These are phyloP conservation scores for Hibiscus mutabilis DNA, from an alignment of 345 rosid genomes.

Conservation along the genomic window DNA sequence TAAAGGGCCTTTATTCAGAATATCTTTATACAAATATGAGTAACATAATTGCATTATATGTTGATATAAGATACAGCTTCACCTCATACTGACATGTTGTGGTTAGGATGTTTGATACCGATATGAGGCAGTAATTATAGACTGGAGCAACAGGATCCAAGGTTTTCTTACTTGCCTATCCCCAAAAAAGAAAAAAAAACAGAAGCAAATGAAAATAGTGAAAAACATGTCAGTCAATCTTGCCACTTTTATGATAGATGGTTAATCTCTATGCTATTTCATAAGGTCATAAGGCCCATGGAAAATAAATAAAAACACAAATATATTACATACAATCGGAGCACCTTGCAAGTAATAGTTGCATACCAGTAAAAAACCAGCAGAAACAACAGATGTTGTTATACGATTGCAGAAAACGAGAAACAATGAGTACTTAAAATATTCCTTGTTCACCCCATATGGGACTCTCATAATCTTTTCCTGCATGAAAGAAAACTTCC, in stretches of 20 bases:
- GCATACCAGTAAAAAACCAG: conserved; percentile 57
- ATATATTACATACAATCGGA: background rate
- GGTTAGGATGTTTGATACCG: conserved; percentile 71
- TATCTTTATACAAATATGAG: background rate
- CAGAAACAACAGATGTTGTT: conserved; percentile 82
- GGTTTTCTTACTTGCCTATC: conserved; percentile 70
- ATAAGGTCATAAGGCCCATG: background rate
- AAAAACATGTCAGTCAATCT: background rate
- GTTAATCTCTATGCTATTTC: background rate
- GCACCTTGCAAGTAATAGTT: background rate
- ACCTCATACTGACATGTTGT: conserved; percentile 99
- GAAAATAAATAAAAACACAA: background rate
- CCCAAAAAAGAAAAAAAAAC: conserved; percentile 1
- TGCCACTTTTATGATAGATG: background rate
- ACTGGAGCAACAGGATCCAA: conserved; percentile 90
- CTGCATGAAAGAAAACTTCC: conserved; percentile 29
- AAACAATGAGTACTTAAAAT: conserved; percentile 70
- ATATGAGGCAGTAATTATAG: conserved; percentile 72
- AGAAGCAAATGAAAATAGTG: background rate
- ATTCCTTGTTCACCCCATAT: conserved; percentile 69
- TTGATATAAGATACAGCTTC: background rate
- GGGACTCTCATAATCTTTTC: conserved; percentile 93
- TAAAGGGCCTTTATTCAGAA: background rate
- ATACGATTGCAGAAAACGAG: conserved; percentile 93
- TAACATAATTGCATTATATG: background rate